Percentiles rank a stretch among this genome's conserved stretches.
Evolutionary conservation across 768 basidiomycete genomes (phyloP).

Genomic region (Solioccasus polychromus): DNA sequence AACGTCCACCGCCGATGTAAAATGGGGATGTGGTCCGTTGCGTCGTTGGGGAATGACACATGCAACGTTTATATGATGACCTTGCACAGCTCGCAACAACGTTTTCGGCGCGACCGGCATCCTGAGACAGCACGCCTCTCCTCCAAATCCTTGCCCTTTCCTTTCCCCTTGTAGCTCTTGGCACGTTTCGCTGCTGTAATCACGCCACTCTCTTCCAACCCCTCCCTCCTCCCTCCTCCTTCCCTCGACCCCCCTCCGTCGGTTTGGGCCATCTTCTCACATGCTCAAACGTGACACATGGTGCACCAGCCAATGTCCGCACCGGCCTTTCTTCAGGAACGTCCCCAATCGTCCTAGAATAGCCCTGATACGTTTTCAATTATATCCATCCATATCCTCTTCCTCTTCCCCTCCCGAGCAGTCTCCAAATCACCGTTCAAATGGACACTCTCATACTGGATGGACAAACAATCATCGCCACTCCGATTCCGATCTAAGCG

Average conservation of each 20-base stretch:
- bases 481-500: constrained; percentile 30
- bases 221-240: background rate
- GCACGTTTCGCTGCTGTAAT: background rate
- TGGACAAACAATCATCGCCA: constrained; percentile 22
- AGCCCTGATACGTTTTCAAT: constrained; percentile 11
- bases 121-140: constrained; percentile 10
- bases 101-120: constrained; percentile 22
- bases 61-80: constrained; percentile 12
- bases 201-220: too few relatives aligned
- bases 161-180: constrained; percentile 15
- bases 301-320: constrained; percentile 7
- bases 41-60: background rate
- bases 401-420: too few relatives aligned
- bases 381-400: constrained; percentile 14
- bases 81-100: constrained; percentile 19
- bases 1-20: constrained; percentile 1
- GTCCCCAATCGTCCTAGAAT: constrained; percentile 12
- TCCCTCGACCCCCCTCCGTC: background rate
- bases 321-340: constrained; percentile 19
- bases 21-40: background rate
- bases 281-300: constrained; percentile 16
- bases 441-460: constrained; percentile 10
- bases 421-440: background rate
- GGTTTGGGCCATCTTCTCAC: constrained; percentile 7
- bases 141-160: constrained; percentile 5